Conservation (phyloP, 31 red algal species). For the Bonnemaisonia californica region DNA sequence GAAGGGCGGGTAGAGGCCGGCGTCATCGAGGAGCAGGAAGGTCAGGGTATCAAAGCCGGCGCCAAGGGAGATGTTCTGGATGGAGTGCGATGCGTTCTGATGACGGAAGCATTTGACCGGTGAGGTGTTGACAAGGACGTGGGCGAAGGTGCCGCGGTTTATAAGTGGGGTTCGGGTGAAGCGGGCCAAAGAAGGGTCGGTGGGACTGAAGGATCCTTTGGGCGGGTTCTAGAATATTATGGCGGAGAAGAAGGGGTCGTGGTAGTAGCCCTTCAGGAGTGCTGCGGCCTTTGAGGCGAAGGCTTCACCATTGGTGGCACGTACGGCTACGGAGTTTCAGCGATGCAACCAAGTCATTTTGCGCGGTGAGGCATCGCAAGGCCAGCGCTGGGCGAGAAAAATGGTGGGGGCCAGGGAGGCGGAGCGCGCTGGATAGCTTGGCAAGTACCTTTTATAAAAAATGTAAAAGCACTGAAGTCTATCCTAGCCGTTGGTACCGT, state of each 20-base stretch:
- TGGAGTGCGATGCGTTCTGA: neutral
- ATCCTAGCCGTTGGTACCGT: too few relatives aligned
- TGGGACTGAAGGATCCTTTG: neutral
- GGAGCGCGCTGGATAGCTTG: too few relatives aligned
- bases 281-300: conserved; percentile 52
- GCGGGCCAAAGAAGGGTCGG: neutral
- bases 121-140: conserved; percentile 42
- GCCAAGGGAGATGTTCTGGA: conserved; percentile 86
- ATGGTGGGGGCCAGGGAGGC: too few relatives aligned
- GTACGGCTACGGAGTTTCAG: too few relatives aligned
- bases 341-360: too few relatives aligned
- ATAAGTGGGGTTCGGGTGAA: conserved; percentile 63
- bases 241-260: conserved; percentile 4
- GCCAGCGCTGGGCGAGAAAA: too few relatives aligned
- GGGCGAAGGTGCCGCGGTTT: conserved; percentile 72
- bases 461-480: too few relatives aligned
- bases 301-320: conserved; percentile 59
- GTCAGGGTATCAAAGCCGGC: conserved; percentile 86
- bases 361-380: too few relatives aligned
- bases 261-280: conserved; percentile 47
- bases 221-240: conserved; percentile 18
- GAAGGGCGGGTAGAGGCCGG: conserved; percentile 1
- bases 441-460: too few relatives aligned
- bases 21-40: conserved; percentile 54
- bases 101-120: conserved; percentile 42